Conservation (phyloP, 176 grass and related monocot species). For the Hyparrhenia diplandra region DNA sequence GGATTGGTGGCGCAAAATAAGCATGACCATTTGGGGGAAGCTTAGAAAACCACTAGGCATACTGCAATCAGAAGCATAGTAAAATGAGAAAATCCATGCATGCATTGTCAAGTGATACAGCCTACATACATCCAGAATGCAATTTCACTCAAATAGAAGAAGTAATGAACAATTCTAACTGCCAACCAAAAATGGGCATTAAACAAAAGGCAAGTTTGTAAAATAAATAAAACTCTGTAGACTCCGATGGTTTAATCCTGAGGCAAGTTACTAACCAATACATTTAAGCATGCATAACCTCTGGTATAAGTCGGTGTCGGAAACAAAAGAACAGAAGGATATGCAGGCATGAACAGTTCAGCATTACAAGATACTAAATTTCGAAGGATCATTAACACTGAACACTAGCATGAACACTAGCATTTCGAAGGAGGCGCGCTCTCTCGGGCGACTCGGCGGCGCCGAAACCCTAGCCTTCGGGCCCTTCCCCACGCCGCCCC, state of each 20-base stretch:
- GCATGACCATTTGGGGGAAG: slow-evolving; percentile 15
- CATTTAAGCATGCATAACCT: background rate
- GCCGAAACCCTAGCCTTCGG: too few relatives aligned
- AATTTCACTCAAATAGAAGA: background rate
- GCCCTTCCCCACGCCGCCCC: too few relatives aligned
- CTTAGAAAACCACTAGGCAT: background rate
- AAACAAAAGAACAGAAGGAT: background rate
- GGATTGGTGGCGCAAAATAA: background rate
- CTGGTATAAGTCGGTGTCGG: background rate
- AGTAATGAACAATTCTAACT: background rate
- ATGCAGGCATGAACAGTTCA: background rate
- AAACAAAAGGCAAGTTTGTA: background rate
- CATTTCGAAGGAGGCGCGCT: too few relatives aligned
- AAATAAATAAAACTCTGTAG: too few relatives aligned
- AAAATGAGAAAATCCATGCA: background rate
- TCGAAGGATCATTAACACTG: background rate
- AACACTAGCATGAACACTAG: background rate
- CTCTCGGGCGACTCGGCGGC: too few relatives aligned
- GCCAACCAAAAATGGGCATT: background rate
- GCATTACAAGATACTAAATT: background rate
- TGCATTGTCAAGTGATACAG: background rate
- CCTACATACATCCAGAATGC: background rate
- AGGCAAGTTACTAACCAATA: background rate
- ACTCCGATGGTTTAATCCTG: background rate
- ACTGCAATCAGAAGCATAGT: background rate